These are phyloP conservation scores for Podila minutissima DNA, from an alignment of 192 early-diverging fungal genomes.

Conservation along the genomic window DNA sequence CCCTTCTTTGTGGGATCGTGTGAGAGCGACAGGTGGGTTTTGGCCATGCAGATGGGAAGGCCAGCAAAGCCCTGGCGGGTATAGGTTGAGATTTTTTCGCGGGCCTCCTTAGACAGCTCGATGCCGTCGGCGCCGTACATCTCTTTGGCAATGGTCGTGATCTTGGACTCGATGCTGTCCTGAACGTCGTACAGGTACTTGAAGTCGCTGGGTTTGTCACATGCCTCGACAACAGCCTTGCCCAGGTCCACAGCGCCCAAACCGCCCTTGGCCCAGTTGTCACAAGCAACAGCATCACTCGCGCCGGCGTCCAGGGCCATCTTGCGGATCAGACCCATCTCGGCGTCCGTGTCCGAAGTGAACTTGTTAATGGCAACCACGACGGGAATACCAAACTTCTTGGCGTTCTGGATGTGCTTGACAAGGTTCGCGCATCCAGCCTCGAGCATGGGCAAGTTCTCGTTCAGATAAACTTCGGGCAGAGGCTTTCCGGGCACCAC, in stretches of 20 bases:
- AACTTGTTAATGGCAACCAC: conserved; percentile 95
- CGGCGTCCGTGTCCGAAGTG: conserved; percentile 83
- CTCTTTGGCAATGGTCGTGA: conserved; percentile 90
- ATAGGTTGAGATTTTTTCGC: conserved; percentile 89
- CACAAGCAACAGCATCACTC: conserved; percentile 81
- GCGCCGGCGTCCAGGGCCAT: conserved; percentile 88
- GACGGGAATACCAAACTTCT: conserved; percentile 89
- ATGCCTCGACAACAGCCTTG: conserved; percentile 79
- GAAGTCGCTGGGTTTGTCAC: conserved; percentile 65
- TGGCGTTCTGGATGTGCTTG: conserved; percentile 93
- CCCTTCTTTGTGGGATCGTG: conserved; percentile 93
- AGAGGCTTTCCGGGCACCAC: conserved; percentile 85
- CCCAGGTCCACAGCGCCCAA: conserved; percentile 91
- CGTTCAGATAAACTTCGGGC: conserved; percentile 88
- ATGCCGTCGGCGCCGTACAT: conserved; percentile 97
- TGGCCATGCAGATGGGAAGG: conserved; percentile 99
- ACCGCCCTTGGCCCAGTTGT: conserved; percentile 96
- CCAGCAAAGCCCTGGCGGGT: conserved; percentile 87
- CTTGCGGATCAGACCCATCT: conserved; percentile 80
- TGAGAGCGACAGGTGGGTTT: conserved; percentile 95
- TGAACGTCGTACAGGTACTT: conserved; percentile 90
- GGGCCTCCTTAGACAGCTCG: conserved; percentile 82
- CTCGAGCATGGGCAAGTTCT: conserved; percentile 86
- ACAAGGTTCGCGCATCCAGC: conserved; percentile 88
- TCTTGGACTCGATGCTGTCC: conserved; percentile 87